Evolutionary conservation across 2,329 filamentous ascomycete species (phyloP).

Genomic region (Microcyclospora tardicrescens): DNA sequence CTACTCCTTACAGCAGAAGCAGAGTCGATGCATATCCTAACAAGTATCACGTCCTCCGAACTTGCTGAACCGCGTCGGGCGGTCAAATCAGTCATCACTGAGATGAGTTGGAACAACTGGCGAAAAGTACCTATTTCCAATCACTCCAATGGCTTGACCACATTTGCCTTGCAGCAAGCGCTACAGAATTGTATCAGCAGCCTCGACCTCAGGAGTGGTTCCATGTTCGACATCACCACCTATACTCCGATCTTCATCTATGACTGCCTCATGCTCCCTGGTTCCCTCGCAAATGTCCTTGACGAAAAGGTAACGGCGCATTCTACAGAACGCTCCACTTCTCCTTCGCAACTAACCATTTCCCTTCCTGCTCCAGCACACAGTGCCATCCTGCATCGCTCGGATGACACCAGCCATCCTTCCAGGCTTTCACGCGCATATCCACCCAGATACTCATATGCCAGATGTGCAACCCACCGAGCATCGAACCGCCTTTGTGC

Average conservation of each 20-base stretch:
- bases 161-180: conserved; percentile 14
- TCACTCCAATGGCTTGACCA: conserved; percentile 4
- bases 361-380: not conserved
- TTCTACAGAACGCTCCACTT: not conserved
- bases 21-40: too few relatives aligned
- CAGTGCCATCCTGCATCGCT: not conserved
- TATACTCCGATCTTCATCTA: conserved; percentile 43
- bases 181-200: conserved; percentile 15
- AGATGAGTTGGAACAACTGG: too few relatives aligned
- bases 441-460: conserved; percentile 8
- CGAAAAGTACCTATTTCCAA: conserved; percentile 4
- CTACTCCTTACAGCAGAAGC: too few relatives aligned
- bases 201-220: conserved; percentile 32
- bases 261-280: conserved; percentile 39
- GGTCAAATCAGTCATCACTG: too few relatives aligned
- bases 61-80: too few relatives aligned
- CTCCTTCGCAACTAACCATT: not conserved
- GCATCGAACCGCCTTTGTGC: conserved; percentile 10
- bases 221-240: conserved; percentile 39
- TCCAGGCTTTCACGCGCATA: conserved; percentile 10
- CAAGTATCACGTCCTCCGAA: too few relatives aligned
- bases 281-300: conserved; percentile 23
- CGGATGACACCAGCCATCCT: conserved; percentile 19
- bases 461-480: conserved; percentile 12
- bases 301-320: conserved; percentile 8